Percentiles rank a stretch among this genome's conserved stretches.
phyloP scores from a whole-genome alignment of 2,329 filamentous ascomycete species.

The Cladophialophora yegresii region DNA sequence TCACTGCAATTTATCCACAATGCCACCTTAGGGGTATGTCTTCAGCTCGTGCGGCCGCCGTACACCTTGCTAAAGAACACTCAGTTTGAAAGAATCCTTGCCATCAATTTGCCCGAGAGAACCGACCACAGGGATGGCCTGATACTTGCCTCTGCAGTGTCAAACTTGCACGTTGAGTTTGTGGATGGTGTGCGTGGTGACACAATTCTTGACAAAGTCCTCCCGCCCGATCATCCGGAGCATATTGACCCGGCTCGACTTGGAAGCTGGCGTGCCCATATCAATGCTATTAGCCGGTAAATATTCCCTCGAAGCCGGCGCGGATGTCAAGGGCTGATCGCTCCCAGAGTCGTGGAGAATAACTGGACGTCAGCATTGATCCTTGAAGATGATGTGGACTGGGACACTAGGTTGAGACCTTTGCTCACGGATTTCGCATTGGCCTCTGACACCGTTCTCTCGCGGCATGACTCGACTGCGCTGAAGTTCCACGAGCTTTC shows the following conservation, averaged over 20 bases:
- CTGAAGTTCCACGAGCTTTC: background rate
- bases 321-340: background rate
- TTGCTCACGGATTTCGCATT: background rate
- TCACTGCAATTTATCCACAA: background rate
- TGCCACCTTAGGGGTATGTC: slow-evolving; percentile 1
- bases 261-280: slow-evolving; percentile 3
- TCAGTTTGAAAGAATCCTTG: background rate
- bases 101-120: slow-evolving; percentile 1
- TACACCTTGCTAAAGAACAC: background rate
- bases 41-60: background rate
- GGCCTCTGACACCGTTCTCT: background rate
- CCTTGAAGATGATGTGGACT: slow-evolving; percentile 2
- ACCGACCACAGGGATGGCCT: background rate
- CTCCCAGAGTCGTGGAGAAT: background rate
- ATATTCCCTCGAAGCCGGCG: background rate
- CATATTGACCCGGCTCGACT: background rate
- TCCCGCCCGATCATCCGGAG: background rate
- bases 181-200: background rate
- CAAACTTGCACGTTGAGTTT: background rate
- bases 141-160: background rate
- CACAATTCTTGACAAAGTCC: background rate
- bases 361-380: slow-evolving; percentile 4
- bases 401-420: background rate
- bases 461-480: background rate
- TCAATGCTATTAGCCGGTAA: slow-evolving; percentile 2